Percentiles rank a stretch among this genome's conserved stretches.
phyloP scores from a whole-genome alignment of 164 flowering plant species.

The Dillenia turbinata region DNA sequence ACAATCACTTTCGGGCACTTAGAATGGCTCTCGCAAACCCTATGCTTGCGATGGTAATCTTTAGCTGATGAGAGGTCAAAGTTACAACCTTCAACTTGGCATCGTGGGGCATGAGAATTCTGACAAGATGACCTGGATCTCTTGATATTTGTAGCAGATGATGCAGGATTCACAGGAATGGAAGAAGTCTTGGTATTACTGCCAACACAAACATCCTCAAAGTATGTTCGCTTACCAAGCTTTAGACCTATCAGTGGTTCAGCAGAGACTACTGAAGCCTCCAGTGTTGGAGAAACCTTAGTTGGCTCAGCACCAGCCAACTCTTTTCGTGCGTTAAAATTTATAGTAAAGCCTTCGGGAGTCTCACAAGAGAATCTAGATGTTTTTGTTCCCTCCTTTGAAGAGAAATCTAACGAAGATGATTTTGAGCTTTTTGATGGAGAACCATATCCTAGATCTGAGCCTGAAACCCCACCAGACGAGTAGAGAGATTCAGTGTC shows the following conservation, averaged over 20 bases:
- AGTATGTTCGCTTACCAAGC: constrained; percentile 80
- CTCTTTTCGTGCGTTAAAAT: constrained; percentile 26
- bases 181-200: constrained; percentile 29
- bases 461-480: constrained; percentile 44
- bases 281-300: constrained; percentile 36
- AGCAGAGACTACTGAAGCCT: constrained; percentile 45
- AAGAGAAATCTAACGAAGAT: constrained; percentile 58
- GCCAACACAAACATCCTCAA: constrained; percentile 48
- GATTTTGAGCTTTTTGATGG: constrained; percentile 64
- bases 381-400: constrained; percentile 34
- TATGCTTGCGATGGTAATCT: constrained; percentile 79
- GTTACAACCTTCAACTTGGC: constrained; percentile 85
- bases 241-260: constrained; percentile 69
- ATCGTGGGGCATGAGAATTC: constrained; percentile 32
- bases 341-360: constrained; percentile 19
- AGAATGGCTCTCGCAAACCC: constrained; percentile 78
- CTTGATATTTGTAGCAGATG: constrained; percentile 37
- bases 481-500: constrained; percentile 45
- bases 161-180: constrained; percentile 22
- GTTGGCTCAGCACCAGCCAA: constrained; percentile 22
- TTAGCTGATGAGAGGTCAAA: constrained; percentile 74
- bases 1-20: constrained; percentile 66
- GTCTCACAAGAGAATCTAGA: constrained; percentile 32
- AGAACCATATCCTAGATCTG: constrained; percentile 48
- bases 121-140: constrained; percentile 39